Conservation (phyloP, 768 basidiomycete genomes). For the Suillus discolor region DNA sequence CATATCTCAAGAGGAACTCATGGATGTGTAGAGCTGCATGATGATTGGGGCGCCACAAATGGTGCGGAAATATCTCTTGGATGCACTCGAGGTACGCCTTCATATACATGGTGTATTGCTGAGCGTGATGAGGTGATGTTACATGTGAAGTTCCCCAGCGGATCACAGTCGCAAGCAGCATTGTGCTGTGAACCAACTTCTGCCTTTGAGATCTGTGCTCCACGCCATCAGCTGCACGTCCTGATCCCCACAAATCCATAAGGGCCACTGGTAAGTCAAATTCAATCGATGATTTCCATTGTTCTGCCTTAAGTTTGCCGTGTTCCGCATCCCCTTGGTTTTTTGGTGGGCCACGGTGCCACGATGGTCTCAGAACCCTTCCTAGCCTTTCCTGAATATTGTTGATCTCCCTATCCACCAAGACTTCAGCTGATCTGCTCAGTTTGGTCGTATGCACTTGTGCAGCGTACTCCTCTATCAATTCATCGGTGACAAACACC, state of each 20-base stretch:
- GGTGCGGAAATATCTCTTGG: slow-evolving; percentile 18
- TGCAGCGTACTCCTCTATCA: not conserved
- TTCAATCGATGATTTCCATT: slow-evolving; percentile 27
- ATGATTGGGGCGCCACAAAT: slow-evolving; percentile 30
- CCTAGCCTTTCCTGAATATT: not conserved
- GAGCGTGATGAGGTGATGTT: slow-evolving; percentile 18
- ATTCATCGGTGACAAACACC: not conserved
- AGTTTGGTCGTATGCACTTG: not conserved
- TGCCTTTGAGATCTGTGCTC: not conserved
- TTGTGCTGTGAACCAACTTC: slow-evolving; percentile 26
- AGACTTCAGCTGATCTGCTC: not conserved
- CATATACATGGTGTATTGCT: slow-evolving; percentile 26
- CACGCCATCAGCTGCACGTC: not conserved
- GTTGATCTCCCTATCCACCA: slow-evolving; percentile 1
- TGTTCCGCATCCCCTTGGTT: slow-evolving; percentile 26
- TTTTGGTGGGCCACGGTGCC: slow-evolving; percentile 24
- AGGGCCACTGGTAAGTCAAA: slow-evolving; percentile 25
- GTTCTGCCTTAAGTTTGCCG: slow-evolving; percentile 37
- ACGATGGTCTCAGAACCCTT: slow-evolving; percentile 17
- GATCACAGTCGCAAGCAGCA: slow-evolving; percentile 34
- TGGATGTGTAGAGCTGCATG: slow-evolving; percentile 35
- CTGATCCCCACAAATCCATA: slow-evolving; percentile 28
- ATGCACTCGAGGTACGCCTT: slow-evolving; percentile 20
- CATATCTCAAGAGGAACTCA: slow-evolving; percentile 28
- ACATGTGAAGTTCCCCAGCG: slow-evolving; percentile 19